A percentile compares a stretch with the other conserved stretches of the same genome.
These are phyloP conservation scores for Myriosclerotinia duriaeana DNA, from an alignment of 2,329 filamentous ascomycete genomes.

Conservation along the genomic window DNA sequence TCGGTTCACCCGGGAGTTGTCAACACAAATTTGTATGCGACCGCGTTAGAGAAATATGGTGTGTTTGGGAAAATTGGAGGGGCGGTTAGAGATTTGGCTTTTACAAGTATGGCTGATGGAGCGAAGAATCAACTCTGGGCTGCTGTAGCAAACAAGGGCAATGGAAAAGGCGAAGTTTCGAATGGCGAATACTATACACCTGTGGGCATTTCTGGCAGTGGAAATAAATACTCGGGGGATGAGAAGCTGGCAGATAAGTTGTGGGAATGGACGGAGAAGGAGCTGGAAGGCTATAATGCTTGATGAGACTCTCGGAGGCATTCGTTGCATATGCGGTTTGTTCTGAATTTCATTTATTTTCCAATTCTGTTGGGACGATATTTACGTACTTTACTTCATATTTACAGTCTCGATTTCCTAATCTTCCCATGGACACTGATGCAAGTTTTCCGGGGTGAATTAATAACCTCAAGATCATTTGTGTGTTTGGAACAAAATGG, in stretches of 20 bases:
- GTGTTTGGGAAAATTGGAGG: slow-evolving; percentile 17
- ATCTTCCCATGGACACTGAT: not conserved
- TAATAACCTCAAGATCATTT: not conserved
- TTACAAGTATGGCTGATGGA: slow-evolving; percentile 34
- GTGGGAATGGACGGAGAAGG: slow-evolving; percentile 42
- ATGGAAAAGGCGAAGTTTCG: slow-evolving; percentile 23
- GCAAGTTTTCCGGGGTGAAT: not conserved
- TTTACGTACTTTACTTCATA: not conserved
- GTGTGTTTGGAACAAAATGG: not conserved
- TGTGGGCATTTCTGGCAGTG: slow-evolving; percentile 40
- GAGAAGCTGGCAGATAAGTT: slow-evolving; percentile 40
- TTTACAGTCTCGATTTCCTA: not conserved
- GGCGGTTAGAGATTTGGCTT: slow-evolving; percentile 3
- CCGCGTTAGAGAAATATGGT: not conserved
- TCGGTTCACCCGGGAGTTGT: slow-evolving; percentile 45
- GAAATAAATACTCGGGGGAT: slow-evolving; percentile 31
- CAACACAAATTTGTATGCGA: slow-evolving; percentile 26
- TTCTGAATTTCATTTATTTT: not conserved
- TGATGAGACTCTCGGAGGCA: not conserved
- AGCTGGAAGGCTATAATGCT: slow-evolving; percentile 30
- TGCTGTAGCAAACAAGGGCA: slow-evolving; percentile 32
- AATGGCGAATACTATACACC: slow-evolving; percentile 44
- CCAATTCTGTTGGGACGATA: not conserved
- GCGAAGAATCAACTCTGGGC: slow-evolving; percentile 48
- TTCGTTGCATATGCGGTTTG: not conserved